phyloP scores from a whole-genome alignment of 2,329 filamentous ascomycete genomes.

The Neoscytalidium dimidiatum region DNA sequence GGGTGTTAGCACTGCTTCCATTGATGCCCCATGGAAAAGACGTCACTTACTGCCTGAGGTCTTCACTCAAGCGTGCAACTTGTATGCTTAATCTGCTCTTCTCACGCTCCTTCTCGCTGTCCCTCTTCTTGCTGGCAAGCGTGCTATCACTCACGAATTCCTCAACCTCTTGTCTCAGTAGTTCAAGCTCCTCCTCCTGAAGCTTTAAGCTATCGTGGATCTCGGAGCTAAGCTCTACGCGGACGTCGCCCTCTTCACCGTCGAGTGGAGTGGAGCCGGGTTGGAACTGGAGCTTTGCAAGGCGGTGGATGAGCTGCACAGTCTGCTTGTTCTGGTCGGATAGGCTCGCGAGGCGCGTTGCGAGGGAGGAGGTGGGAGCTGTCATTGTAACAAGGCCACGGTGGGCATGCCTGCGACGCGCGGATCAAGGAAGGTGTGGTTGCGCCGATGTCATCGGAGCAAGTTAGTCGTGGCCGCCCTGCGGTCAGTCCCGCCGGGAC shows the following conservation, averaged over 20 bases:
- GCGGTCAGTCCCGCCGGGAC: constrained; percentile 8
- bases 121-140: constrained; percentile 41
- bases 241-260: constrained; percentile 64
- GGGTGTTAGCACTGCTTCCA: constrained; percentile 3
- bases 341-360: constrained; percentile 53
- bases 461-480: constrained; percentile 6
- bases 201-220: constrained; percentile 78
- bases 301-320: constrained; percentile 56
- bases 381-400: constrained; percentile 31
- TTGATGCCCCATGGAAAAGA: constrained; percentile 42
- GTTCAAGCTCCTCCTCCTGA: constrained; percentile 80
- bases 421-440: constrained; percentile 9
- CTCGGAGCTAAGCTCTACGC: constrained; percentile 74
- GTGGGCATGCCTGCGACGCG: not conserved
- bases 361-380: constrained; percentile 40
- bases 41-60: constrained; percentile 68
- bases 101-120: constrained; percentile 61
- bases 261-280: constrained; percentile 61
- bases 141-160: constrained; percentile 57
- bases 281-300: constrained; percentile 62
- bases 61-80: constrained; percentile 66
- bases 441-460: constrained; percentile 17
- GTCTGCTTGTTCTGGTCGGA: constrained; percentile 56
- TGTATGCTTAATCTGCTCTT: constrained; percentile 67
- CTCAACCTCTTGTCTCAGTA: constrained; percentile 75